Evolutionary conservation across 2,329 filamentous ascomycete species (phyloP), one percentile per base, ranked within the genome.

Genomic region (Fusarium pilosicola): DNA sequence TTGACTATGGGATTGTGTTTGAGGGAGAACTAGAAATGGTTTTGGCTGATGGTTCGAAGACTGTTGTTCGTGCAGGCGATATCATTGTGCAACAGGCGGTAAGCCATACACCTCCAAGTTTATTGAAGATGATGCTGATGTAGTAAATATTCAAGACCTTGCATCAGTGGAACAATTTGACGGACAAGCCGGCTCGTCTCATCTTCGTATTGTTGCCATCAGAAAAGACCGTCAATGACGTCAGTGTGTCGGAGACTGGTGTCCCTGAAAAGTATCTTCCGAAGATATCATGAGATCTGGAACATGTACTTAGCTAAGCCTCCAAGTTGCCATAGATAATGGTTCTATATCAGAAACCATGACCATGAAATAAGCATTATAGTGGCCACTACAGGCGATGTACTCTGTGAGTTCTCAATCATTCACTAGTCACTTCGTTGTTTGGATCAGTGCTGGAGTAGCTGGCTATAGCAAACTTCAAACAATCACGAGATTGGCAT

Each of bases 1-100:
- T 60, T 32, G 57, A 60, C 18, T 60, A 60, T 51, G 57, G 57
- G 17, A 60, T 60, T 52, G 45, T 60, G 12, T 32, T 39, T 26
- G 44, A 60, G 26, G 57, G 57, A 2, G 57, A 60, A 36, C 17
- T 60, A 2, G 57, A 60, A 28, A 52, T 60, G 57, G 36, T 22
- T 6, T 49, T 60, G n/a, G 44, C 45, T 4, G 57, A 60, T 38
- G 45, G 24, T 7, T 60, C 57, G 3, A 60, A 39, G 36, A 60
- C 45, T 3, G 22, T 52, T n/a, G 57, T 60, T 30, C 45, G 44
- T 5, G 57, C 57, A 15, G 57, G 57, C 4, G 57, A 60, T 17
- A 22, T 60, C 30, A 24, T 60, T 14, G 45, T 60, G 17, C 57
- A 52, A 30, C 57, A 60, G 38, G 57, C 57, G 26, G 57, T 60